Base-by-base conservation (phyloP, 192 early-diverging fungal genomes). In the Coemansia sp. region DNA sequence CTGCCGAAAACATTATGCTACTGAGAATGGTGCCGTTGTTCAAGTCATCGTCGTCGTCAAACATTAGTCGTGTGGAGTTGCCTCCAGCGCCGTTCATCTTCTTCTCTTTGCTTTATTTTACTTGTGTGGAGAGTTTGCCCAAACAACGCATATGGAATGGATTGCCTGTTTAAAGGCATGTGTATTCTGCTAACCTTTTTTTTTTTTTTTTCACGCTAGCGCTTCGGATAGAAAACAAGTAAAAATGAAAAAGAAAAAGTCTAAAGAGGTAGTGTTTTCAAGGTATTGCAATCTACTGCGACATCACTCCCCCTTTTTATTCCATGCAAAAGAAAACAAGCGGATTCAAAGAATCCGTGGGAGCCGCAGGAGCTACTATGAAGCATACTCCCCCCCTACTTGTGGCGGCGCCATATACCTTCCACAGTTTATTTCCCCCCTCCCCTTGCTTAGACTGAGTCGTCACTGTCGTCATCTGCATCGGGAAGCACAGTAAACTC, bases 401-500 rank as follows among this genome's bases (percentile, higher is more conserved):
- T 38, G 29, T 17, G 42, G 38, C 38, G 38, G 38, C 38, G 38
- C 38, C 38, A 40, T 40, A 29, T 2, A 29, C 29, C 29, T 40
- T 40, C 38, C 7, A 40, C 29, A 29, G 29, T 3, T 29, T 29
- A 2, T 29, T 3, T 29, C 29, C 3, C n/a, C n/a, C n/a, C n/a
- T n/a, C n/a, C n/a, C n/a, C n/a, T n/a, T n/a, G n/a, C 29, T 25
- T 15, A 52, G 22, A 52, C 49, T 11, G 49, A 52, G 7, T 25
- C 49, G 23, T 52, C 49, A 11, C 20, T 25, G 8, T 74, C 66
- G 5, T 82, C 87, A 15, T 87, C 87, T 13, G 42, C 61, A n/a
- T 50, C 66, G 0, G 70, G 67, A 14, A 46, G 52, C 19, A 90
- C 88, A 29, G 76, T 62, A 38, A 93, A 53, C 33, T 83, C 69